Evolutionary conservation across 2,329 filamentous ascomycete genomes (phyloP), one percentile per base, ranked within the genome.

Genomic region (Ceratocystis papillata): DNA sequence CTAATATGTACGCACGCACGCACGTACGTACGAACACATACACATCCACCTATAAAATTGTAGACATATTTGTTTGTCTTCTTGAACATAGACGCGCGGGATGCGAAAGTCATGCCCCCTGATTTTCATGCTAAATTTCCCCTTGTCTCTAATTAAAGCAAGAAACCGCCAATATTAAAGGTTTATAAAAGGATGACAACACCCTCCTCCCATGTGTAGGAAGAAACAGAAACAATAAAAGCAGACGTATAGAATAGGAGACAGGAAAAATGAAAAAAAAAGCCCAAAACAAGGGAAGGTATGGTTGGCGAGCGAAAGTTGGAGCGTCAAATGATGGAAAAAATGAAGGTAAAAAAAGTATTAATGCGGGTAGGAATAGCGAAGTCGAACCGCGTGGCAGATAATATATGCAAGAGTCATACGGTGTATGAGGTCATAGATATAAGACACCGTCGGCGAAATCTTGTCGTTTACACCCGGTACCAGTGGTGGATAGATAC

Each of bases 111-210:
- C 5, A 25, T 53, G 8, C 48, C 48, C 48, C 48, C 48, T 53
- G 48, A 53, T 53, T 53, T 53, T 25, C 48, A 53, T 22, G 48
- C 48, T 22, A 22, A 22, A 53, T 25, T 53, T 25, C 8, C 48
- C n/a, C n/a, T 25, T 20, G 48, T 20, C 53, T 57, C 28, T 28
- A 5, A 15, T 33, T 7, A n/a, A 57, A 63, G 25, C 61, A 41
- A 15, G 44, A n/a, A 48, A n/a, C 20, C 61, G 61, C 61, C 61
- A 63, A 28, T 63, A 63, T 63, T 63, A 63, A 63, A 63, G 44
- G 45, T 48, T 63, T 63, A 63, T 46, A 63, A 46, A 50, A 63
- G 41, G 28, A 57, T 15, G 8, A 63, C 45, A 30, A 41, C 30
- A 46, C 41, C 45, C 61, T 20, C 48, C 61, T 44, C 61, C 48